Evolutionary conservation across 2,329 filamentous ascomycete species (phyloP), one percentile per base, ranked within the genome.

Genomic region (Venturia oleaginea): DNA sequence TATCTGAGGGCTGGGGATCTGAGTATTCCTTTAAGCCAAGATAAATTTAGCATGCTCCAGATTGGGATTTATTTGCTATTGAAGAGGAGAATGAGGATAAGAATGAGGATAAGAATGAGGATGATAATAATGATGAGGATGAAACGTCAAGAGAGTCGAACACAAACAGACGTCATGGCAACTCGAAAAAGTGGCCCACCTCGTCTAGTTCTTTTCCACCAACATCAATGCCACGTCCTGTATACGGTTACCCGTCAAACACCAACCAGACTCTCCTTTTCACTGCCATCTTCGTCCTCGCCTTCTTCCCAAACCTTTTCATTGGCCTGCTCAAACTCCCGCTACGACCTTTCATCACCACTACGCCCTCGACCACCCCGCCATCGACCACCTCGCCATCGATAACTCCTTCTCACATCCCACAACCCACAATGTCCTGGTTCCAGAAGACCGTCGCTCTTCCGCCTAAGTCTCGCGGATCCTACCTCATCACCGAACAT

Each of bases 401-500:
- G 62, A 63, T 67, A 57, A 64, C 57, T 32, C 65, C 62, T 54
- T n/a, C 40, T 10, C 55, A 59, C 63, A 66, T 67, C 13, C 43
- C 70, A 54, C 32, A 69, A 60, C 38, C 68, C 7, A 61, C 69
- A 27, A 86, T 86, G 84, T 81, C 86, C 67, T 96, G 91, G 90
- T 85, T 83, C 70, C 93, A 97, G 78, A 96, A 94, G 76, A 84
- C 87, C 61, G 86, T 97, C 77, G 85, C 86, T 0, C 86, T 97
- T 17, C 90, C 91, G 61, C 73, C 90, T 24, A 84, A 85, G 73
- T 84, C 86, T 55, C 87, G 92, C 66, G 94, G 94, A 74, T 91
- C 86, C 63, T 97, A 97, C 79, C 89, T 97, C 66, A 83, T 97
- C 71, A 97, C 93, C 61, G 86, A 92, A 74, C 81, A 87, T 62